Base-by-base conservation (phyloP, 2,329 filamentous ascomycete species). In the Colletotrichum falcatum region DNA sequence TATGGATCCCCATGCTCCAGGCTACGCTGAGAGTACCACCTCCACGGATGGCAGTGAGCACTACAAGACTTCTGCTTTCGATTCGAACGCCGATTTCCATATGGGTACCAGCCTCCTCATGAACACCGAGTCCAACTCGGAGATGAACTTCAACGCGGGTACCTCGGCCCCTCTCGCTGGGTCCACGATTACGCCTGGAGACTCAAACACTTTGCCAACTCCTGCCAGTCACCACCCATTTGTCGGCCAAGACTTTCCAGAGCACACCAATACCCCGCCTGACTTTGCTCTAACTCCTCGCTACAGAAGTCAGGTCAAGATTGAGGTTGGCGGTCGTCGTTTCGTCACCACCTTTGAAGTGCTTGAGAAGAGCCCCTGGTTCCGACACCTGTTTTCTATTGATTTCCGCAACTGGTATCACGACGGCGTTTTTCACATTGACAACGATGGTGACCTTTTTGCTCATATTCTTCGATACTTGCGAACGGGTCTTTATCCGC, bases 361-460 rank as follows among this genome's bases (percentile, higher is more conserved):
- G 3, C 64, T 73, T 30, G 56, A 54, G 33, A 60, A 61, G 42
- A 73, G 70, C 42, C 62, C 61, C 56, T 71, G 46, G 59, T 68
- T 65, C 55, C 61, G 35, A 18, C 56, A 66, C 11, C 23, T 71
- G 14, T 64, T 72, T 37, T 60, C 67, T 56, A 61, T 72, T 33
- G 66, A 62, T 35, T 55, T 60, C 20, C 62, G 60, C 23, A 56
- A 71, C 28, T 65, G 66, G 49, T 63, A 61, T 49, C 70, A 49
- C 35, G 51, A 59, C 28, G 65, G 51, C 16, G 23, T 39, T 37
- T 30, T 62, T 12, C 61, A 82, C 73, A 66, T 84, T 44, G 81
- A 83, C 70, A 77, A 78, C 0, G 81, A 83, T 64, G 76, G 78
- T 0, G 75, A 75, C 3, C 63, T 80, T 7, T 83, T 84, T 71